Evolutionary conservation across 176 grass and related monocot species (phyloP), one percentile per base, ranked within the genome.

Genomic region (Typha latifolia): DNA sequence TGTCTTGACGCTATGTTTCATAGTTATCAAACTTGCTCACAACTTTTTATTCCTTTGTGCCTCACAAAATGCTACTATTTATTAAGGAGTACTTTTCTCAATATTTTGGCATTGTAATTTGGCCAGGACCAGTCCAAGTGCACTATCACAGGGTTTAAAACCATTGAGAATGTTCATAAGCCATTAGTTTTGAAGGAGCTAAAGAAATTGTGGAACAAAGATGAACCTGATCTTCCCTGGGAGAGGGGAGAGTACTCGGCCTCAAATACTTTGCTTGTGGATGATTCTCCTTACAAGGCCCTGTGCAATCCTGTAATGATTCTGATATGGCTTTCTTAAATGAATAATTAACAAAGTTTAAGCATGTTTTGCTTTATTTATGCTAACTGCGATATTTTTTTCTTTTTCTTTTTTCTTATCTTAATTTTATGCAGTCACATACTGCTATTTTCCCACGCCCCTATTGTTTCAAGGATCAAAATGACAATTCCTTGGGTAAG

Each of bases 221-320:
- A 85, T 57, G 72, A 87, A 24, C 51, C 64, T 87, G 72, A 73
- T 78, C 85, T 99, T 67, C 94, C 89, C 64, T 93, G 85, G 94
- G 73, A 65, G 27, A 73, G 81, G 64, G 94, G 89, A 69, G 78
- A 85, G 26, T 99, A 82, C 68, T 93, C 86, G 63, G 77, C 75
- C 69, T 86, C 75, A 74, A 99, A 99, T 84, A 99, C 94, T 51
- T 84, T 99, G 64, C 83, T 93, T 65, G 86, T 99, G 51, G 89
- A 99, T 79, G 94, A 99, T 81, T 99, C 94, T 69, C 94, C 94
- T 74, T 99, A 90, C 68, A 99, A 99, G 79, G 86, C 86, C 71
- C 32, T 93, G 48, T 70, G 83, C 76, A 99, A 99, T 70, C 94
- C 81, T 64, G 94, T 99, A 99, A 72, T 79, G 64, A 74, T 19